Base-by-base conservation (phyloP, 768 basidiomycete species). In the Leucosporidium creatinivorum region DNA sequence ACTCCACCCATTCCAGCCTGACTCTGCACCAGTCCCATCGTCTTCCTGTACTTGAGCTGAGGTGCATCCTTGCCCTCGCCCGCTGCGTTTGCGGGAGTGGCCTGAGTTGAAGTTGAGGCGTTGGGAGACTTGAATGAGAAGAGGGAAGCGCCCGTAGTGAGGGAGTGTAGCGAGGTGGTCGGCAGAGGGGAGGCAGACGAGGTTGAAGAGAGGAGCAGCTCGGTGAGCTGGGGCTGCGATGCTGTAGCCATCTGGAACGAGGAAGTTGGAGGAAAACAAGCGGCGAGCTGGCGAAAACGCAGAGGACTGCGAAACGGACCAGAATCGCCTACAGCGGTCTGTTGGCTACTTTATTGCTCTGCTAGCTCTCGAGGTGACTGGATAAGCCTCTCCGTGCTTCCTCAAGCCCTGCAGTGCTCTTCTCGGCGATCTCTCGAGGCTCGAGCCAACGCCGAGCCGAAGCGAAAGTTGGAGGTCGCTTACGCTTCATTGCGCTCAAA, bases 1-100 rank as follows among this genome's bases (percentile, higher is more conserved):
- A 91, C 82, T 1, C 93, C 93, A 28, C 94, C 96, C 69, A 85
- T 83, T 0, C 86, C 86, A 76, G 85, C 81, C 58, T 79, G 80
- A 1, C 89, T 87, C 64, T 85, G 84, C 5, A 91, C 81, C 30
- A 86, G 80, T 10, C 86, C 84, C n/a, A 86, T 85, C 31, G 65
- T 64, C 55, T 63, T 59, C 19, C 65, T 47, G 49, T 54, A 54
- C 19, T 54, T 33, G 18, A 65, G n/a, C 31, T 36, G 30, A 13
- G 39, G 48, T 17, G 23, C 47, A 33, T 44, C n/a, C 54, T 30
- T 33, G 39, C 60, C 52, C 54, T 63, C 28, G 51, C 26, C 36
- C 4, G 12, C 28, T 28, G n/a, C 51, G 60, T 44, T 33, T 21
- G 58, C 26, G 52, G 33, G 50, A 3, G 33, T 48, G 28, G 64